Evolutionary conservation across 2,329 filamentous ascomycete genomes (phyloP), one percentile per base, ranked within the genome.

Genomic region (Leptographium lundbergii): DNA sequence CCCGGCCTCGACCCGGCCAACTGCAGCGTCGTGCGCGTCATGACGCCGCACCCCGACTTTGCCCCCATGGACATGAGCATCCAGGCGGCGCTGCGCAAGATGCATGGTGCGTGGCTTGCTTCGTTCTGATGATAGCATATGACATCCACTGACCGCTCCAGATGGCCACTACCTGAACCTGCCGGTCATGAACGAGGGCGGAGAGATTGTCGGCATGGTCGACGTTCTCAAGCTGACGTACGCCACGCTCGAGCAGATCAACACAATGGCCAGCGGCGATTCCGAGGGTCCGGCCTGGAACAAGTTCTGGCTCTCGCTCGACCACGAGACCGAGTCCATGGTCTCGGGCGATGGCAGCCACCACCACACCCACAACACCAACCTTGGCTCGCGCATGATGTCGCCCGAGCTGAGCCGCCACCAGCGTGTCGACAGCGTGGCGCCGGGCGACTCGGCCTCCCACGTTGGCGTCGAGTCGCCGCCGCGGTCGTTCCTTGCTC

Each of bases 31-130:
- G 92, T 99, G 64, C 87, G 94, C 67, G 94, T 99, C 65, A 99
- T 99, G 94, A 99, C 94, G 39, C 94, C 94, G 64, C 94, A 99
- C 71, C 94, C 94, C 7, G 94, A 99, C 73, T 99, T 99, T 81
- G 94, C 94, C 59, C 91, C 94, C 34, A 89, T 95, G 77, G 92
- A 97, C 72, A 97, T 99, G 94, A 97, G 86, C 73, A 97, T 99
- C 69, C 94, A 99, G 75, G 90, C 92, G 66, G 94, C 94, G 68
- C 83, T 99, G 58, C 87, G 94, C 67, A 99, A 99, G 80, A 99
- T 99, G 94, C 94, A 99, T 71, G 91, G 90, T 94, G 75, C 74
- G 88, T 75, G 24, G 24, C 17, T n/a, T 6, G 53, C 51, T 34
- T 53, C 42, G n/a, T n/a, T n/a, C n/a, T n/a, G n/a, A n/a, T n/a